Conservation (phyloP, 1,139 yeast species). For the Kodamaea sp. region DNA sequence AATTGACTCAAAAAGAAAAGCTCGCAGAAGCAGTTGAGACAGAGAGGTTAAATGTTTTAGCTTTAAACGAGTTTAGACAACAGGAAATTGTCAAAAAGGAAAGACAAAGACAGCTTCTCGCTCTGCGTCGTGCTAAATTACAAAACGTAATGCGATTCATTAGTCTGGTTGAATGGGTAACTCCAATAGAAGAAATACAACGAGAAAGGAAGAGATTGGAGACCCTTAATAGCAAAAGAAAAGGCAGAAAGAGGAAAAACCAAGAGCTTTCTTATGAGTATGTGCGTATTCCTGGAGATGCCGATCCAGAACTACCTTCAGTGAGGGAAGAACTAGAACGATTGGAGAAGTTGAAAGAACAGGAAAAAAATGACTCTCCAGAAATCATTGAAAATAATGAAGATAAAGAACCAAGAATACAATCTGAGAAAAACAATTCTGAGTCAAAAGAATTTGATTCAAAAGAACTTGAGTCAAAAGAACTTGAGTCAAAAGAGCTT, state of each 20-base stretch:
- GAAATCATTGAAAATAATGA: background rate
- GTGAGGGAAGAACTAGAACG: conserved; percentile 25
- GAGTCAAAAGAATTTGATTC: background rate
- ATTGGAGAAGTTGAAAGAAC: background rate
- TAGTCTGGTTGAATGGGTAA: conserved; percentile 37
- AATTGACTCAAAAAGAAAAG: conserved; percentile 81
- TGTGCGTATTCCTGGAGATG: conserved; percentile 32
- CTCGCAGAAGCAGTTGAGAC: conserved; percentile 83
- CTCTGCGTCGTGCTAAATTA: conserved; percentile 59
- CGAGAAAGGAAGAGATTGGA: conserved; percentile 29
- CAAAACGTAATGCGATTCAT: conserved; percentile 51
- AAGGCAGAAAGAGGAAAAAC: conserved; percentile 35
- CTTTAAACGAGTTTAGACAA: conserved; percentile 74
- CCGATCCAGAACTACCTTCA: conserved; percentile 36
- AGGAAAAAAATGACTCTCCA: background rate
- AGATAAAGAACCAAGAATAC: background rate
- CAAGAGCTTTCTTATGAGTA: conserved; percentile 12
- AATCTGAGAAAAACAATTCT: background rate
- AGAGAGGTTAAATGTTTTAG: conserved; percentile 67
- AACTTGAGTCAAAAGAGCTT: background rate
- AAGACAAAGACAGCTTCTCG: conserved; percentile 67
- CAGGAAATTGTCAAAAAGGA: conserved; percentile 82
- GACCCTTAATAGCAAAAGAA: conserved; percentile 20
- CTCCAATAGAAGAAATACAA: conserved; percentile 55
- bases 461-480: background rate